Percentiles rank a stretch among this genome's conserved stretches.
Evolutionary conservation across 306 rosid species (phyloP).

Genomic region (Prinsepia uniflora): DNA sequence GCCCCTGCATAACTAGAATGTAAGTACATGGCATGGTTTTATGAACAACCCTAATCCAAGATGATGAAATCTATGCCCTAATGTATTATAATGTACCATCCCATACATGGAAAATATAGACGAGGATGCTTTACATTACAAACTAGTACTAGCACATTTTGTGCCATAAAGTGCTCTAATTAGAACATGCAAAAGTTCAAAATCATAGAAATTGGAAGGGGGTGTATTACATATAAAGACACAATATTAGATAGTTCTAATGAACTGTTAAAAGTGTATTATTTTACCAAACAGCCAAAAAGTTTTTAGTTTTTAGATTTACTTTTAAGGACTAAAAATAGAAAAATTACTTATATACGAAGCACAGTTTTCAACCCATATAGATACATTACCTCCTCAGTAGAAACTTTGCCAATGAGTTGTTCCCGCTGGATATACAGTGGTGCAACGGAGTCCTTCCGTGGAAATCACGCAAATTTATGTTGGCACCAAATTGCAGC

Average conservation of each 20-base stretch:
- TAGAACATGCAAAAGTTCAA: neutral
- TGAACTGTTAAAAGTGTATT: neutral
- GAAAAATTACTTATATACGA: neutral
- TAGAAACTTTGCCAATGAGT: conserved; percentile 70
- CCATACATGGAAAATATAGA: no score
- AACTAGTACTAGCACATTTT: no score
- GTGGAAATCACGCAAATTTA: conserved; percentile 67
- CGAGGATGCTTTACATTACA: no score
- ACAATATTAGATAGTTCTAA: neutral
- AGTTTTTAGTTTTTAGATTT: conserved; percentile 2
- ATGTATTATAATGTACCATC: no score
- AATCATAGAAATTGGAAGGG: neutral
- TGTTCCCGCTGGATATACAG: conserved; percentile 65
- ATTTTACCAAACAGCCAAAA: neutral
- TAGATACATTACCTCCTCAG: conserved; percentile 65
- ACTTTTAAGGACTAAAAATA: neutral
- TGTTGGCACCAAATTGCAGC: conserved; percentile 85
- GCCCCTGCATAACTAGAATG: conserved; percentile 52
- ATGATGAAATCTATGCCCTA: neutral
- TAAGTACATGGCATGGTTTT: conserved; percentile 14
- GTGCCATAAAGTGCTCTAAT: neutral
- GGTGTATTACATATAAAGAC: neutral
- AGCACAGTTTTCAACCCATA: neutral
- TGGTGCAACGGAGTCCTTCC: conserved; percentile 96
- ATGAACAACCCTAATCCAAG: neutral